Evolutionary conservation across 352 stramenopile genomes (phyloP).

Genomic region (Phytopythium aichiense): DNA sequence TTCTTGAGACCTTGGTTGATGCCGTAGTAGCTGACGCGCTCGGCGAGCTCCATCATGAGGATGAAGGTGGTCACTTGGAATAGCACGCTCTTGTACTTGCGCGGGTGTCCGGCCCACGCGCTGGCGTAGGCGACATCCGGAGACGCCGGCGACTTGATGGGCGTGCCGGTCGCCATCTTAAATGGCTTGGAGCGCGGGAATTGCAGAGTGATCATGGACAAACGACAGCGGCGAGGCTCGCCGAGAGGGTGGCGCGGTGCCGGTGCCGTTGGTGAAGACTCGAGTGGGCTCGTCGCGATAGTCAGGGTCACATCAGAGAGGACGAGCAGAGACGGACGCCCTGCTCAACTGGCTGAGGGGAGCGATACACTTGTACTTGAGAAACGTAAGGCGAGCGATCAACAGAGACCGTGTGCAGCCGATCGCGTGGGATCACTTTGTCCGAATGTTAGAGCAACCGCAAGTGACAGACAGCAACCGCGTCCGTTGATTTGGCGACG

Average conservation of each 20-base stretch:
- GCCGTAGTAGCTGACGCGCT: constrained; percentile 52
- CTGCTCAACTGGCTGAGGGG: not conserved
- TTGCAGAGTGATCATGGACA: not conserved
- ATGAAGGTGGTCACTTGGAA: constrained; percentile 54
- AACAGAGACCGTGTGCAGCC: not conserved
- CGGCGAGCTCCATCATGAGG: constrained; percentile 60
- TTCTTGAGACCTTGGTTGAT: constrained; percentile 55
- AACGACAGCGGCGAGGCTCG: not conserved
- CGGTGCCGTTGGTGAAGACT: not conserved
- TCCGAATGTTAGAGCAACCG: not conserved
- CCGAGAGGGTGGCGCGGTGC: not conserved
- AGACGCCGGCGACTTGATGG: not conserved
- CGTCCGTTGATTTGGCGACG: not conserved
- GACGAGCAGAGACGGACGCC: too few relatives aligned
- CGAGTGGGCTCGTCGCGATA: not conserved
- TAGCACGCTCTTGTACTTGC: constrained; percentile 52
- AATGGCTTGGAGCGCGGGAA: not conserved
- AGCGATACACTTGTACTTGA: too few relatives aligned
- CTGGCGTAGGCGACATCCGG: not conserved
- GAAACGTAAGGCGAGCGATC: too few relatives aligned
- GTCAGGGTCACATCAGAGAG: too few relatives aligned
- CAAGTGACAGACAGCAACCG: not conserved
- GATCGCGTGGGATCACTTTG: not conserved
- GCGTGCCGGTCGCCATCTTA: not conserved
- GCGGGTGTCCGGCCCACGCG: constrained; percentile 5